Evolutionary conservation across 2,329 filamentous ascomycete genomes (phyloP).

Genomic region (Ascochyta koolunga): DNA sequence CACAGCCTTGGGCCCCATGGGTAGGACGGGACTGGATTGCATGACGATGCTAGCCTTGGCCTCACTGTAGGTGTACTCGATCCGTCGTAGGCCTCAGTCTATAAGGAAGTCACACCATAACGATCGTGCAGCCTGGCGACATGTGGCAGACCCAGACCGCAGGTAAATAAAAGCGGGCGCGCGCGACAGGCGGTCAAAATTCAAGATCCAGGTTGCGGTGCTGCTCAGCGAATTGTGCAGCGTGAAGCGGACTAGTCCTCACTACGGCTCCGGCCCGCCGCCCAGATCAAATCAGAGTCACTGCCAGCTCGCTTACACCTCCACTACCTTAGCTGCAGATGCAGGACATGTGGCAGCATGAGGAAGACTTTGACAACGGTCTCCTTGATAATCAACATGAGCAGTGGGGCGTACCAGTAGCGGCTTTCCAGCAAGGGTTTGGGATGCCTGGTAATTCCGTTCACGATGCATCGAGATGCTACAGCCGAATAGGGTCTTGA

Average conservation of each 20-base stretch:
- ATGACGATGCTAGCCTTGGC: conserved; percentile 21
- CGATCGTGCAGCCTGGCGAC: conserved; percentile 34
- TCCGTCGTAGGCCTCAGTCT: not conserved
- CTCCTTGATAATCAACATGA: conserved; percentile 44
- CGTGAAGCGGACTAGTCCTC: conserved; percentile 32
- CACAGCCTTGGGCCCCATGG: conserved; percentile 10
- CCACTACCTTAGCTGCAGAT: conserved; percentile 46
- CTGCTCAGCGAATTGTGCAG: conserved; percentile 31
- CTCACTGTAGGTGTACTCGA: conserved; percentile 13
- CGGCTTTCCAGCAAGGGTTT: conserved; percentile 41
- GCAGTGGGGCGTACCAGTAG: conserved; percentile 42
- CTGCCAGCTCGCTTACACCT: conserved; percentile 34
- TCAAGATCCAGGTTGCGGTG: conserved; percentile 13
- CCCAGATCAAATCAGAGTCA: conserved; percentile 38
- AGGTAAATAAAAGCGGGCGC: conserved; percentile 26
- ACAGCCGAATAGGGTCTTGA: conserved; percentile 29
- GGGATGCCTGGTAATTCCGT: conserved; percentile 36
- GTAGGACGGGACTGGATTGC: conserved; percentile 5
- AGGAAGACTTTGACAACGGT: conserved; percentile 42
- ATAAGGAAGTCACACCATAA: conserved; percentile 30
- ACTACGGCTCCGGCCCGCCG: conserved; percentile 39
- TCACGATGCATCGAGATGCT: conserved; percentile 34
- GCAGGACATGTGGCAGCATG: conserved; percentile 50
- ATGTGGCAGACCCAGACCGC: conserved; percentile 35
- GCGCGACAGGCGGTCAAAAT: conserved; percentile 30